These are phyloP conservation scores for Physcomitrium patens DNA, from an alignment of 225 moss, liverwort and hornwort species.

Conservation along the genomic window DNA sequence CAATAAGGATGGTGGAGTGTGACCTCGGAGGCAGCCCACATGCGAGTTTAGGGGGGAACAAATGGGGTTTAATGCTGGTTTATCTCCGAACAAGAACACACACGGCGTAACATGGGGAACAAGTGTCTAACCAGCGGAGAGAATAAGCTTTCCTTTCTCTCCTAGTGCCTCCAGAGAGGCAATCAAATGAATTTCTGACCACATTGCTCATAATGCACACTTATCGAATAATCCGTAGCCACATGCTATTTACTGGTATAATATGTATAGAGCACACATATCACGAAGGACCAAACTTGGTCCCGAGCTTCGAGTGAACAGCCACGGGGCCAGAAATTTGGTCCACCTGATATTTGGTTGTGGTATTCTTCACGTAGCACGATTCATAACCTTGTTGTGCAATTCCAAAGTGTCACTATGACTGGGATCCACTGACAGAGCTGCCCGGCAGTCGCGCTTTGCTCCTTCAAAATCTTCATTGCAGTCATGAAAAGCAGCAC, in stretches of 20 bases:
- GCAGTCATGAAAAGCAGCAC: conserved; percentile 98
- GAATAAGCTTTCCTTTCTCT: conserved; percentile 22
- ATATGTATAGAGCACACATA: conserved; percentile 43
- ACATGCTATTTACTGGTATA: conserved; percentile 35
- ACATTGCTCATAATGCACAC: conserved; percentile 42
- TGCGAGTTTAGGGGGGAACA: conserved; percentile 8
- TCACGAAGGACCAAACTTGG: conserved; percentile 99
- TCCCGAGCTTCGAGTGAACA: conserved; percentile 58
- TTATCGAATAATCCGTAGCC: conserved; percentile 44
- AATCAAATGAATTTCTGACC: conserved; percentile 28
- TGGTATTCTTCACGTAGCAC: conserved; percentile 57
- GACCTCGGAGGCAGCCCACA: too few relatives aligned
- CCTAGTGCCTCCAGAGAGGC: conserved; percentile 20
- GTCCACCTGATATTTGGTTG: conserved; percentile 71
- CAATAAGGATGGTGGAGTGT: too few relatives aligned
- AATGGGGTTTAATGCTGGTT: conserved; percentile 7
- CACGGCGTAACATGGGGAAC: conserved; percentile 23
- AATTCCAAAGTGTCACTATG: conserved; percentile 90
- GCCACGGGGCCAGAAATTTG: conserved; percentile 89
- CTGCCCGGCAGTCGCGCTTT: conserved; percentile 92
- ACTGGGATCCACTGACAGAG: conserved; percentile 95
- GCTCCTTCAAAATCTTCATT: conserved; percentile 87
- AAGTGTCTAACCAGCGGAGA: conserved; percentile 29
- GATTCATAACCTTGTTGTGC: conserved; percentile 76
- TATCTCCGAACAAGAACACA: conserved; percentile 23